phyloP scores from a whole-genome alignment of 2,329 filamentous ascomycete species.

The Monosporascus sp. region DNA sequence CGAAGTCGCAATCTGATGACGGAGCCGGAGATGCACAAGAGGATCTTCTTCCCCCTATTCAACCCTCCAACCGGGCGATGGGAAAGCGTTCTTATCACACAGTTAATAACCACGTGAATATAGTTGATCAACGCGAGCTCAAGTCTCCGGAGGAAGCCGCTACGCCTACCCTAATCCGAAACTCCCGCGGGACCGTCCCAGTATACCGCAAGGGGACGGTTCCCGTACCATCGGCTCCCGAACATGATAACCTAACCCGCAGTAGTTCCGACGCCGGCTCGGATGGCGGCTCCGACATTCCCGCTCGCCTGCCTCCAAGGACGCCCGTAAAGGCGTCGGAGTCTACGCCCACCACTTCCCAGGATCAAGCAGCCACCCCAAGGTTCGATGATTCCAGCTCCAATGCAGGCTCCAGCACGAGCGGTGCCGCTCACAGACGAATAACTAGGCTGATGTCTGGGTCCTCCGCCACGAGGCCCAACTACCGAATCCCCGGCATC shows the following conservation, averaged over 20 bases:
- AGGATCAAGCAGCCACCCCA: background rate
- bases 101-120: conserved; percentile 5
- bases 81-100: conserved; percentile 7
- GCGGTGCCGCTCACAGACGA: conserved; percentile 3
- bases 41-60: background rate
- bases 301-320: background rate
- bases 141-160: background rate
- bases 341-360: background rate
- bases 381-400: conserved; percentile 1
- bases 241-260: background rate
- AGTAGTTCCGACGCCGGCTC: conserved; percentile 5
- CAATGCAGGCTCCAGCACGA: conserved; percentile 1
- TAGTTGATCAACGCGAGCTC: conserved; percentile 1
- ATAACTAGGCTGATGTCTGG: conserved; percentile 2
- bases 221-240: background rate
- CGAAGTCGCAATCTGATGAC: conserved; percentile 1
- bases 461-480: background rate
- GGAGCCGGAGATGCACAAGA: background rate
- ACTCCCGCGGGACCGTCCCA: conserved; percentile 1
- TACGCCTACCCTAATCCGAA: background rate
- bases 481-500: background rate
- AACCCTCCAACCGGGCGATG: conserved; percentile 1
- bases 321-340: background rate
- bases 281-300: conserved; percentile 1
- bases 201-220: background rate